These are phyloP conservation scores for Hanseniaspora mollemarum DNA, from an alignment of 805 yeast genomes.

Conservation along the genomic window DNA sequence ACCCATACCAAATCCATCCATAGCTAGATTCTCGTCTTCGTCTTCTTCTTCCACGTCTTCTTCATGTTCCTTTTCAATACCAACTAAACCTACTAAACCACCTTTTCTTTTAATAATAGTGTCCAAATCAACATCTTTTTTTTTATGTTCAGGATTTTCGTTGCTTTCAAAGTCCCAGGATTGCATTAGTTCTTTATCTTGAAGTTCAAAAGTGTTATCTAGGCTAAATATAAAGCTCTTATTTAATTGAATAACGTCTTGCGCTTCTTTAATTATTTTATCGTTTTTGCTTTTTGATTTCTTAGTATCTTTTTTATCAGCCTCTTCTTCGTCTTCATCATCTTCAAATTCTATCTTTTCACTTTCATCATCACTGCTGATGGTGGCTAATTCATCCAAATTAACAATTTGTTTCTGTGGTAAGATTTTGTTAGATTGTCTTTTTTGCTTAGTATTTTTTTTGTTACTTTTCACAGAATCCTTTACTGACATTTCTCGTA, in stretches of 20 bases:
- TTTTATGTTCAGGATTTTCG: slow-evolving; percentile 20
- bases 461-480: background rate
- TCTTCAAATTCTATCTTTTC: slow-evolving; percentile 42
- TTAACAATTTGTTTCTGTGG: slow-evolving; percentile 25
- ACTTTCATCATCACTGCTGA: slow-evolving; percentile 63
- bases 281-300: background rate
- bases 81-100: slow-evolving; percentile 50
- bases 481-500: slow-evolving; percentile 13
- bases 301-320: background rate
- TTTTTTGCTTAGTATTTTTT: background rate
- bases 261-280: slow-evolving; percentile 27
- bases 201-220: slow-evolving; percentile 43
- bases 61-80: slow-evolving; percentile 35
- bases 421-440: background rate
- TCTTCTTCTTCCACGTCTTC: slow-evolving; percentile 31
- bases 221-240: slow-evolving; percentile 62
- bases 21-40: slow-evolving; percentile 27
- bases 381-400: slow-evolving; percentile 57
- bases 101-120: slow-evolving; percentile 79
- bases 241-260: slow-evolving; percentile 39
- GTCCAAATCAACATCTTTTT: slow-evolving; percentile 71
- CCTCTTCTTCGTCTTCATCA: slow-evolving; percentile 31
- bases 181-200: slow-evolving; percentile 35
- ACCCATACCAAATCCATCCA: no score
- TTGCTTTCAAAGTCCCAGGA: slow-evolving; percentile 77